Evolutionary conservation across 352 stramenopile genomes (phyloP).

Genomic region (Elongisporangium anandrum): DNA sequence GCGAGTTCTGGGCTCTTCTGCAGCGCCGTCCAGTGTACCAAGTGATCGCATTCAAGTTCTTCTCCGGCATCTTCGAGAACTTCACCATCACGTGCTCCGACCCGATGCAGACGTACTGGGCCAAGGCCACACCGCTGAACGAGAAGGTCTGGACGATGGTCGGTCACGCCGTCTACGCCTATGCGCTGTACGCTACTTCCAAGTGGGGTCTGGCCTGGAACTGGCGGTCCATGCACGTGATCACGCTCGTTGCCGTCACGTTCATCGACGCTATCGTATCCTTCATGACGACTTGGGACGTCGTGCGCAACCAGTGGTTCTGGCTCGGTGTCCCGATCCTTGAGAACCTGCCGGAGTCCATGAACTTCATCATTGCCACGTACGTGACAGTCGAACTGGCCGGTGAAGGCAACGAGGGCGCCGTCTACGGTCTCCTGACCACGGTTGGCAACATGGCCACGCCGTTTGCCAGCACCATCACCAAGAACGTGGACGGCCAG

Average conservation of each 20-base stretch:
- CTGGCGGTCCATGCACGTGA: conserved; percentile 22
- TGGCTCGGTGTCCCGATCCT: conserved; percentile 25
- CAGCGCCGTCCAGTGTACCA: conserved; percentile 21
- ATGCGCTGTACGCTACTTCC: not conserved
- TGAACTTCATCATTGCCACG: conserved; percentile 21
- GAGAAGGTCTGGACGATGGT: conserved; percentile 10
- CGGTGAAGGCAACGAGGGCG: conserved; percentile 21
- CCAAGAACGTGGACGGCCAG: conserved; percentile 9
- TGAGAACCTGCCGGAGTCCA: conserved; percentile 14
- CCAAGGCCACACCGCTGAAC: conserved; percentile 13
- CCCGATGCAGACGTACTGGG: conserved; percentile 12
- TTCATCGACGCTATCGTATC: conserved; percentile 19
- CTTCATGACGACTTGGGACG: conserved; percentile 28
- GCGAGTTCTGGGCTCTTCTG: conserved; percentile 19
- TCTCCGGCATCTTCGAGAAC: conserved; percentile 10
- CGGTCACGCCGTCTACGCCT: conserved; percentile 2
- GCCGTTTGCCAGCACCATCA: conserved; percentile 12
- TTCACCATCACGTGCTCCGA: conserved; percentile 7
- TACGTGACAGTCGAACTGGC: conserved; percentile 20
- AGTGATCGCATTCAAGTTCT: conserved; percentile 13
- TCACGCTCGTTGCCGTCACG: conserved; percentile 17
- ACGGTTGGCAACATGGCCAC: conserved; percentile 19
- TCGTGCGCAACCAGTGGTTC: conserved; percentile 35
- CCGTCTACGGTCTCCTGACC: conserved; percentile 23
- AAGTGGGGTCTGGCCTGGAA: conserved; percentile 29